Evolutionary conservation across 75 land plant genomes (phyloP).

Genomic region (Chamaecyparis obtusa): DNA sequence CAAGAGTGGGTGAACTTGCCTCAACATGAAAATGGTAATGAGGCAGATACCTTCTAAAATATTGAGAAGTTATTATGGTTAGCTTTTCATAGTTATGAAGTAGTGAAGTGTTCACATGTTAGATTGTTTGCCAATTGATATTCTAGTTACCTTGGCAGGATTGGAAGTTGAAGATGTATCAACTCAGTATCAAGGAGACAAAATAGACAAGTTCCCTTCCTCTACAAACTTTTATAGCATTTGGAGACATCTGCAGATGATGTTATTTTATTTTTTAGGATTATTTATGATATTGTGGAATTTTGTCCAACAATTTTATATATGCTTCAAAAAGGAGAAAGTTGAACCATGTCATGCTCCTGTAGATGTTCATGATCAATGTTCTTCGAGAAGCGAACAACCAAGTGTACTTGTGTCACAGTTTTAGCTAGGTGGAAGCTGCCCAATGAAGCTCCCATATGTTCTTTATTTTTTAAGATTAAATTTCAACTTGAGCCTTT

Average conservation of each 20-base stretch:
- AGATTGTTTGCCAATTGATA: not conserved
- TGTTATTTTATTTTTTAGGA: slow-evolving; percentile 4
- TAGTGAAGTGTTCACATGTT: not conserved
- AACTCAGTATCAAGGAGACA: not conserved
- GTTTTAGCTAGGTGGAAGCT: not conserved
- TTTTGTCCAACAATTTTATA: not conserved
- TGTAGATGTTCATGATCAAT: not conserved
- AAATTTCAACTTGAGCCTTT: not conserved
- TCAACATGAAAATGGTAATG: slow-evolving; percentile 5
- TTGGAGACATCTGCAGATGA: not conserved
- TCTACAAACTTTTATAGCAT: not conserved
- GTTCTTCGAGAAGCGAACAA: not conserved
- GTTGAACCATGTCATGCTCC: not conserved
- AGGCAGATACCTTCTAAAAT: not conserved
- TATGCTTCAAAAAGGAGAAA: not conserved
- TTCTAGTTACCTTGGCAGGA: not conserved
- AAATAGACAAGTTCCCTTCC: not conserved
- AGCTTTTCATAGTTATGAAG: not conserved
- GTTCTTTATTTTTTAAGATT: not conserved
- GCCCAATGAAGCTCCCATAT: not conserved
- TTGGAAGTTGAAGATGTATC: not conserved
- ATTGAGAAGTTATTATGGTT: not conserved
- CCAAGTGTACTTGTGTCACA: not conserved
- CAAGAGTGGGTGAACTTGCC: not conserved
- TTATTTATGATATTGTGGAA: not conserved